Percentiles rank a stretch among this genome's conserved stretches.
Conservation (phyloP, 169 alveolate species). For the Plasmodium fragile region DNA sequence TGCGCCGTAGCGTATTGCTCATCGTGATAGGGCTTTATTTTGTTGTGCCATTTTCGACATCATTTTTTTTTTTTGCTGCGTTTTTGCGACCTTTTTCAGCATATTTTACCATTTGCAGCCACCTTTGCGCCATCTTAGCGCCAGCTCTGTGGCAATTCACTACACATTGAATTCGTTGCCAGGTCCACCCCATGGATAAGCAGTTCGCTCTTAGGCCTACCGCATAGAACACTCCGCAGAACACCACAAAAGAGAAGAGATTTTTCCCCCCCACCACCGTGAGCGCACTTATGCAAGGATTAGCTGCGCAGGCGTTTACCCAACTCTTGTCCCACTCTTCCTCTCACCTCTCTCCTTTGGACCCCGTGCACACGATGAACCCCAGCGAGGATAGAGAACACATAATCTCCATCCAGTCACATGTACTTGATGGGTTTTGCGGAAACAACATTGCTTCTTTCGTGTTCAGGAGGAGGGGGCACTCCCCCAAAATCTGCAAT, state of each 20-base stretch:
- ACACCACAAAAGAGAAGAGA: not conserved
- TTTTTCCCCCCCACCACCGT: not conserved
- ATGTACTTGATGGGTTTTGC: slow-evolving; percentile 72
- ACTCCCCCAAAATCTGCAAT: slow-evolving; percentile 41
- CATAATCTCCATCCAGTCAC: slow-evolving; percentile 62
- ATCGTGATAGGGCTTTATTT: not conserved
- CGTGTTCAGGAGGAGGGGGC: slow-evolving; percentile 73
- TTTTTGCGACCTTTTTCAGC: not conserved
- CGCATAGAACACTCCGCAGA: not conserved
- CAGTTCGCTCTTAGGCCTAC: not conserved
- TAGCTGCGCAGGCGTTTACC: not conserved
- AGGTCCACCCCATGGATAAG: not conserved
- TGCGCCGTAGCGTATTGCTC: not conserved
- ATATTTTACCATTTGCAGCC: not conserved
- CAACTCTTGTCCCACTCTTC: not conserved
- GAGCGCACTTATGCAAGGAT: too few relatives aligned
- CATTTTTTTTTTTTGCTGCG: not conserved
- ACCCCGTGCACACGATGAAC: not conserved
- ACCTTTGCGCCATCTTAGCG: not conserved
- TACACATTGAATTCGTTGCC: not conserved
- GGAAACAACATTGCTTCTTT: slow-evolving; percentile 66
- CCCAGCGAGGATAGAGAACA: slow-evolving; percentile 12
- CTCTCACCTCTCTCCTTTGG: not conserved
- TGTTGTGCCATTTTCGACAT: not conserved
- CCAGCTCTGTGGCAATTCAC: not conserved